A percentile compares a stretch with the other conserved stretches of the same genome.
These are phyloP conservation scores for Roridomyces roridus DNA, from an alignment of 768 basidiomycete genomes.

Conservation along the genomic window DNA sequence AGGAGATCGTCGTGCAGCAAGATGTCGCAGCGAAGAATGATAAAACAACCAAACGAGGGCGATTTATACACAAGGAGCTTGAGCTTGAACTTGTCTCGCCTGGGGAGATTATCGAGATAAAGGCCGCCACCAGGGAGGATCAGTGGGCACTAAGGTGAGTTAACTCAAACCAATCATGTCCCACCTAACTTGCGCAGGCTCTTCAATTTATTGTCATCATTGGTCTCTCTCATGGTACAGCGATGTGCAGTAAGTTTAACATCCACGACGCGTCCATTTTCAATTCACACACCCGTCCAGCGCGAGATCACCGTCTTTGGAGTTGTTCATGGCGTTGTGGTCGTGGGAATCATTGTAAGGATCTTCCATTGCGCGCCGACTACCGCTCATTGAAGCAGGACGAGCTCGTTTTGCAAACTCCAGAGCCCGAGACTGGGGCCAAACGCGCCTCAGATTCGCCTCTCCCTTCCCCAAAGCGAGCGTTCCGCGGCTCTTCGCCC, in stretches of 20 bases:
- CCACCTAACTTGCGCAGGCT: conserved; percentile 50
- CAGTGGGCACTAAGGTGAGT: conserved; percentile 77
- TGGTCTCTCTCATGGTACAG: conserved; percentile 55
- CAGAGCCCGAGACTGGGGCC: conserved; percentile 27
- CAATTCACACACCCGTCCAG: conserved; percentile 39
- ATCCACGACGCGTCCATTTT: neutral
- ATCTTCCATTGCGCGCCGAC: neutral
- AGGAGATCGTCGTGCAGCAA: conserved; percentile 60
- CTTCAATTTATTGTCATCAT: conserved; percentile 70
- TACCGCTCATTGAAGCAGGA: conserved; percentile 5
- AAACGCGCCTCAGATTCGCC: conserved; percentile 14
- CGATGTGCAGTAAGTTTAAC: conserved; percentile 44
- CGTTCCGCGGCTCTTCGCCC: neutral
- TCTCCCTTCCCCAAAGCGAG: conserved; percentile 16
- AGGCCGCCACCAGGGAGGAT: conserved; percentile 64
- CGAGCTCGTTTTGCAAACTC: neutral
- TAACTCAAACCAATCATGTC: neutral
- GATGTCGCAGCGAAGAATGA: conserved; percentile 62
- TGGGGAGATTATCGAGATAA: conserved; percentile 56
- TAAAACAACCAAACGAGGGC: conserved; percentile 55
- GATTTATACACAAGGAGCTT: conserved; percentile 74
- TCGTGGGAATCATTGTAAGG: conserved; percentile 78
- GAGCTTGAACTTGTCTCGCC: conserved; percentile 71
- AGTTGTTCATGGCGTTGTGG: conserved; percentile 64
- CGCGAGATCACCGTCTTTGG: conserved; percentile 89